These are phyloP conservation scores for Yamadazyma diospyri DNA, from an alignment of 1,139 yeast genomes.

Conservation along the genomic window DNA sequence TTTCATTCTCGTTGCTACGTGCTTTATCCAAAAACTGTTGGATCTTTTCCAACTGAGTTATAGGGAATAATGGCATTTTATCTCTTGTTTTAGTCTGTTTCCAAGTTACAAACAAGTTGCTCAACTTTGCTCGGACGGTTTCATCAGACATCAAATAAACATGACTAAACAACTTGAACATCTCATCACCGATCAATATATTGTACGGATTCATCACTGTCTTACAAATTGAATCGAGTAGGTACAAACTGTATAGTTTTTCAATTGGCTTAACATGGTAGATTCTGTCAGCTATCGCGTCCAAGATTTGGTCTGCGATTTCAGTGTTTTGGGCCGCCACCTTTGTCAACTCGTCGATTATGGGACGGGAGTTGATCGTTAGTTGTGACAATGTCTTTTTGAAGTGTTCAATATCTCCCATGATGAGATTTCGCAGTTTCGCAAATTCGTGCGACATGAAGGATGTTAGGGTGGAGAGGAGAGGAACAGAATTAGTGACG, in stretches of 20 bases:
- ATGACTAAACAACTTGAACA: constrained; percentile 67
- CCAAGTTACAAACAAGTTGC: constrained; percentile 86
- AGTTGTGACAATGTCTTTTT: constrained; percentile 66
- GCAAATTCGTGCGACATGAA: neutral
- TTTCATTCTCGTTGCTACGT: constrained; percentile 15
- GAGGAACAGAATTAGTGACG: no score
- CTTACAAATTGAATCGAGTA: constrained; percentile 90
- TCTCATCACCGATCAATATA: constrained; percentile 61
- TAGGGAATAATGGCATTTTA: constrained; percentile 68
- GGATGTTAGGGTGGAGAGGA: no score
- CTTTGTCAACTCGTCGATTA: constrained; percentile 79
- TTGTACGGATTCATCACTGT: constrained; percentile 89
- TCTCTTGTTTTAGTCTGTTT: constrained; percentile 52
- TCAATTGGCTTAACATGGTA: constrained; percentile 63
- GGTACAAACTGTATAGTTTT: constrained; percentile 77
- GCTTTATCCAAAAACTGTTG: constrained; percentile 64
- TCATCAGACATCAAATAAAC: constrained; percentile 79
- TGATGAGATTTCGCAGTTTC: constrained; percentile 11
- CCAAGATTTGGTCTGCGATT: constrained; percentile 73
- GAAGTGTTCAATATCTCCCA: constrained; percentile 49
- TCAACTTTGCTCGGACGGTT: constrained; percentile 60
- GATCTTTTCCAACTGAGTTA: constrained; percentile 65
- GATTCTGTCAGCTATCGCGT: constrained; percentile 64
- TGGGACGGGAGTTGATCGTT: constrained; percentile 86
- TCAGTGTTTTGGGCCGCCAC: constrained; percentile 82